Conservation (phyloP, 768 basidiomycete species). For the Postia placenta region DNA sequence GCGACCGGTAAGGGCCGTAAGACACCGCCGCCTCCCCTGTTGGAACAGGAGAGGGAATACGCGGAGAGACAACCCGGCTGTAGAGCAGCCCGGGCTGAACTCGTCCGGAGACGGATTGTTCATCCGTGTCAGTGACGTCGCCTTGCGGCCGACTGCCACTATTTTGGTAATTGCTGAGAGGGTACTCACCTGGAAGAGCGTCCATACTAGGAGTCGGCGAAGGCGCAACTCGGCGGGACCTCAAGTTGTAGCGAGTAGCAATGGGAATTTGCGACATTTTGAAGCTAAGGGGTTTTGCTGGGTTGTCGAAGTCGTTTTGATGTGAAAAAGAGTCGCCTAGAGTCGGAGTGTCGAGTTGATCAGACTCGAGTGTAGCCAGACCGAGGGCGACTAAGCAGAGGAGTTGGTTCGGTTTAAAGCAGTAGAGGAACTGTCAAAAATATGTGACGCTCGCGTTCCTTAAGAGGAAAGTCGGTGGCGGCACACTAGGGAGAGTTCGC, state of each 20-base stretch:
- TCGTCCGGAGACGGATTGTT: not conserved
- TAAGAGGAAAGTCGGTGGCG: not conserved
- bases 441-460: slow-evolving; percentile 6
- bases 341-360: not conserved
- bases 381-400: not conserved
- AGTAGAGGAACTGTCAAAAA: slow-evolving; percentile 7
- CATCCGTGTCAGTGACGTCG: not conserved
- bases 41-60: too few species aligned
- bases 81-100: not conserved
- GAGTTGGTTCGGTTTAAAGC: not conserved
- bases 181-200: not conserved
- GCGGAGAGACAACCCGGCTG: not conserved
- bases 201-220: not conserved
- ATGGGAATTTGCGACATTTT: not conserved
- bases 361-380: slow-evolving; percentile 13
- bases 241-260: not conserved
- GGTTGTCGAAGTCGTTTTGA: too few species aligned
- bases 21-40: too few species aligned
- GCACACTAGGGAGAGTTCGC: not conserved
- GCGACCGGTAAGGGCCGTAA: too few species aligned
- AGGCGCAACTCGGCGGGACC: not conserved
- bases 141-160: not conserved
- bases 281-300: not conserved
- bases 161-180: not conserved
- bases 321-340: not conserved